Base-by-base conservation (phyloP, 257 asterid species). In the Jacaranda mimosifolia region DNA sequence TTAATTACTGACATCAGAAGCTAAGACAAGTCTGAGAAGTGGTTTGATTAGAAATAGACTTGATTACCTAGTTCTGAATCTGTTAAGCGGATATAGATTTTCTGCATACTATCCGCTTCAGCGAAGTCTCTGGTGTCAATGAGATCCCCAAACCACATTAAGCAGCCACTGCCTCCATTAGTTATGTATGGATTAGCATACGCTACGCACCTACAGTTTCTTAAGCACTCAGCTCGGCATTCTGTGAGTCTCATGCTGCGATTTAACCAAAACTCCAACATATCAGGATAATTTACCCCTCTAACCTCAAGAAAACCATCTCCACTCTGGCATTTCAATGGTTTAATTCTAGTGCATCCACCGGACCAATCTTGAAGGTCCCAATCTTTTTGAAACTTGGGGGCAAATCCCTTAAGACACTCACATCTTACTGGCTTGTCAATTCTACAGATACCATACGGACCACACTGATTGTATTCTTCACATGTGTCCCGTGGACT, bases 141-240 rank as follows among this genome's bases (percentile, higher is more conserved):
- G 32, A 26, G 82, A 58, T 81, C 85, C 46, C 80, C 85, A 53
- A 66, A 68, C 85, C 86, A 83, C 71, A 83, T 12, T 36, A 83
- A 17, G 51, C 84, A 83, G 8, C 84, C 83, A 10, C 42, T 68
- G 14, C 82, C 79, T 76, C 75, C 84, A 52, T 60, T 38, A 15
- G 53, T 52, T 6, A 83, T 9, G 53, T 65, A 66, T 1, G 84
- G 67, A 83, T 80, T 83, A 42, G 87, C 80, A 83, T 45, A 80
- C 0, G 87, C 87, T 0, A 63, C 49, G 32, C 32, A 26, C 1
- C 32, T 26, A 26, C 32, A 26, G 32, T 26, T 26, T 26, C 1
- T 26, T 26, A 65, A 60, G 74, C 86, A 83, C 73, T 65, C 70
- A 6, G 4, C 70, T 68, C 26, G 21, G 73, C 82, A 82, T 46